Evolutionary conservation across 208 protist species (phyloP).

Genomic region (Wallacemonas collosoma): DNA sequence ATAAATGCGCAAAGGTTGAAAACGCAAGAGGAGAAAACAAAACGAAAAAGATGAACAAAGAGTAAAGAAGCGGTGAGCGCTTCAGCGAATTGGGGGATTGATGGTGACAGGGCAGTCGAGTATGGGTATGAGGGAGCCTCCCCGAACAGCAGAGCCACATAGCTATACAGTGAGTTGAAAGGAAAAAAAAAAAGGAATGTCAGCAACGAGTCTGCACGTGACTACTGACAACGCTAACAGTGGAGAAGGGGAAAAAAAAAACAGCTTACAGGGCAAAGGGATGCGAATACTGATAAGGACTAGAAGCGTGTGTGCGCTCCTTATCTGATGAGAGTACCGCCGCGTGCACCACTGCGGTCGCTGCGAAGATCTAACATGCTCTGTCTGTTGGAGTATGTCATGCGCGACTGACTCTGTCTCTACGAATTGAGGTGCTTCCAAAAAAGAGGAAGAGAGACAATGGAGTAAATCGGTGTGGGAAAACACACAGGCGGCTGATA

Average conservation of each 20-base stretch:
- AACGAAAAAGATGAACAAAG: constrained; percentile 11
- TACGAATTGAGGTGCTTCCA: no score
- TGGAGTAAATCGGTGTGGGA: no score
- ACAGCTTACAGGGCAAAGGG: constrained; percentile 17
- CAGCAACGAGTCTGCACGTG: neutral
- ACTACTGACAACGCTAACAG: neutral
- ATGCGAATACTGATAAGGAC: neutral
- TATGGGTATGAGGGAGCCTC: neutral
- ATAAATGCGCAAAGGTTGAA: constrained; percentile 6
- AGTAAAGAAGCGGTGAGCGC: neutral
- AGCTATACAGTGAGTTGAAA: neutral
- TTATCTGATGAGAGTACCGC: no score
- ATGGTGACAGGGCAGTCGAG: neutral
- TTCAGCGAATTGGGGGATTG: neutral
- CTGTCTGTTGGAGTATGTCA: no score
- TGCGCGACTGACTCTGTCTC: no score
- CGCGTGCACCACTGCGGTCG: no score
- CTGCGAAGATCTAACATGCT: no score
- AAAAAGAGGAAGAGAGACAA: no score
- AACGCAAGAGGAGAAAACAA: constrained; percentile 4
- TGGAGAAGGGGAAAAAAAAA: neutral
- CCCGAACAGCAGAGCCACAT: neutral
- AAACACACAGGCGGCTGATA: no score
- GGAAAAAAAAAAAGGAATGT: constrained; percentile 15
- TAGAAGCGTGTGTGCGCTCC: neutral